phyloP scores from a whole-genome alignment of 148 eudicot species.

The Vaccinium macrocarpon region DNA sequence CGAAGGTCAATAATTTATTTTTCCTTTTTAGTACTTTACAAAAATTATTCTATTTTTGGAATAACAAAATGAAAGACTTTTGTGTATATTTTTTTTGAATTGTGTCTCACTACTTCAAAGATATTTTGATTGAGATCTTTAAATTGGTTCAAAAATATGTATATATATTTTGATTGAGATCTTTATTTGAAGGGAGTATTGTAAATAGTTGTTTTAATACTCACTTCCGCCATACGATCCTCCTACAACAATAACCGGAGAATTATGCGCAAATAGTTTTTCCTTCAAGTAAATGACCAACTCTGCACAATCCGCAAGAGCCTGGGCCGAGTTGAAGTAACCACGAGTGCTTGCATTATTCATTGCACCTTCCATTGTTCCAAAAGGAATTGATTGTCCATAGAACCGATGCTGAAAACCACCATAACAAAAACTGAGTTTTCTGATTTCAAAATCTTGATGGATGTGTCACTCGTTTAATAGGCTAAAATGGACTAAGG shows the following conservation, averaged over 20 bases:
- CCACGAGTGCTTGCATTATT: slow-evolving; percentile 23
- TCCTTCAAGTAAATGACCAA: slow-evolving; percentile 35
- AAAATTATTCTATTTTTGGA: no score
- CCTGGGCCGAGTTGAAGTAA: slow-evolving; percentile 49
- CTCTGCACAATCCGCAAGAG: slow-evolving; percentile 58
- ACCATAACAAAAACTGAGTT: not conserved
- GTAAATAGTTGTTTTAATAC: not conserved
- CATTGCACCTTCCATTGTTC: slow-evolving; percentile 20
- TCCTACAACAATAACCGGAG: slow-evolving; percentile 50
- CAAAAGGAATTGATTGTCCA: slow-evolving; percentile 33
- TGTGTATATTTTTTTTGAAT: no score
- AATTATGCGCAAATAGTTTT: slow-evolving; percentile 29
- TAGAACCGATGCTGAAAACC: slow-evolving; percentile 30
- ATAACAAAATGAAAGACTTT: no score
- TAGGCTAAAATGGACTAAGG: no score
- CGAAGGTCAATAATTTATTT: no score
- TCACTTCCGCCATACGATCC: slow-evolving; percentile 62
- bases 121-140: no score
- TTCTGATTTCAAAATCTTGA: not conserved
- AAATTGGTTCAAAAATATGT: no score
- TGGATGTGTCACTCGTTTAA: not conserved
- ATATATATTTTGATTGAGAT: no score
- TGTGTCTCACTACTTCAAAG: no score
- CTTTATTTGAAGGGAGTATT: no score
- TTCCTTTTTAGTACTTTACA: no score